phyloP scores from a whole-genome alignment of 2,329 filamentous ascomycete genomes.

The Sclerotinia borealis region DNA sequence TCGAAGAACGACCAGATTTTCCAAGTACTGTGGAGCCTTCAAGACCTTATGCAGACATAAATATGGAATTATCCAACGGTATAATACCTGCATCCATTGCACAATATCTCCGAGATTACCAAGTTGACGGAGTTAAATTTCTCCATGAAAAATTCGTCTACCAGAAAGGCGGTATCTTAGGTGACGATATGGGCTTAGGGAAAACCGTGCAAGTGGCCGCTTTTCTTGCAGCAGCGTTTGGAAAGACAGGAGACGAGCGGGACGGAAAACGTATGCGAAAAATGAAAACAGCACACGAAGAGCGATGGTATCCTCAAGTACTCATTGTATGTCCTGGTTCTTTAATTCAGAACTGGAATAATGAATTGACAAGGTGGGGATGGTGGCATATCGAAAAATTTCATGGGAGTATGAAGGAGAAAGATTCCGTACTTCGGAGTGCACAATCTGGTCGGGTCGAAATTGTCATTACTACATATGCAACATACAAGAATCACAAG shows the following conservation, averaged over 20 bases:
- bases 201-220: slow-evolving; percentile 96
- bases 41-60: slow-evolving; percentile 67
- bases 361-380: slow-evolving; percentile 82
- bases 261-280: slow-evolving; percentile 86
- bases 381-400: slow-evolving; percentile 89
- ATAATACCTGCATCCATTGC: slow-evolving; percentile 83
- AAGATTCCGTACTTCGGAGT: slow-evolving; percentile 65
- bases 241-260: slow-evolving; percentile 84
- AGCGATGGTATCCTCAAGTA: slow-evolving; percentile 73
- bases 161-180: slow-evolving; percentile 71
- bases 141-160: slow-evolving; percentile 85
- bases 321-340: slow-evolving; percentile 86
- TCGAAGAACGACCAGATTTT: slow-evolving; percentile 68
- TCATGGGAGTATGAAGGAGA: slow-evolving; percentile 62
- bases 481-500: slow-evolving; percentile 76
- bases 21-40: slow-evolving; percentile 54
- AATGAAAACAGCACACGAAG: slow-evolving; percentile 53
- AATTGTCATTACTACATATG: slow-evolving; percentile 91
- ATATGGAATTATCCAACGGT: slow-evolving; percentile 68
- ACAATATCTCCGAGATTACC: slow-evolving; percentile 87
- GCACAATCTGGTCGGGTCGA: slow-evolving; percentile 74
- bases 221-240: slow-evolving; percentile 85
- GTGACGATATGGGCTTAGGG: slow-evolving; percentile 94
- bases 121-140: slow-evolving; percentile 78
- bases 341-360: slow-evolving; percentile 85